Evolutionary conservation across 2,329 filamentous ascomycete genomes (phyloP), one percentile per base, ranked within the genome.

Genomic region (Ophiocordyceps robertsii): DNA sequence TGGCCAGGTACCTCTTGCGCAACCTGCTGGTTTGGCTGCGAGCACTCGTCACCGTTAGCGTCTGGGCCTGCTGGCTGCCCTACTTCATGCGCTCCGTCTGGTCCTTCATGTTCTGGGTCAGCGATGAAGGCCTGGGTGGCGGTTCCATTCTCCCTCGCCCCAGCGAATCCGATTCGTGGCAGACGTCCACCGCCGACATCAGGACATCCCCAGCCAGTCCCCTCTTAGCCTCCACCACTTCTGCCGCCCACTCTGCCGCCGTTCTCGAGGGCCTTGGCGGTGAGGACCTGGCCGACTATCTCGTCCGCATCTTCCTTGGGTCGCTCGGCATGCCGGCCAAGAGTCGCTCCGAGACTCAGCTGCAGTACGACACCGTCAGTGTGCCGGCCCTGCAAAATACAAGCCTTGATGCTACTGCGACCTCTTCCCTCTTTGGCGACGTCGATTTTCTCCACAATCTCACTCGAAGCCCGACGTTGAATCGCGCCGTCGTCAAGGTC

Each of bases 101-200:
- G 93, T 79, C 90, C 33, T 83, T 87, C 46, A 72, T 96, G 51
- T 96, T 98, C 65, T 98, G 89, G 88, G 68, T 95, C 47, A 89
- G 84, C 46, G 89, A 95, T 71, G 85, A 66, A 71, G 85, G 74
- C 3, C 59, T 77, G 5, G 67, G 69, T 11, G 58, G 58, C 38
- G 52, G 55, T 42, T 51, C 59, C 9, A 44, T 58, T 7, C 45
- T 55, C 13, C 43, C 53, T 4, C 53, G 50, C 5, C 41, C 48
- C 41, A 60, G 55, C 29, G 51, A 47, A 14, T 46, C 44, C 5
- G 48, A 45, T 14, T 64, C 68, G 33, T 41, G 54, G 7, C 50
- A 57, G 4, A 52, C 56, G 19, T 50, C 53, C 8, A 43, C 56
- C 16, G 27, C 47, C 13, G 51, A 53, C 37, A 44, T 51, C 32